Evolutionary conservation across 2,329 filamentous ascomycete species (phyloP).

Genomic region (Aspergillus fructus): DNA sequence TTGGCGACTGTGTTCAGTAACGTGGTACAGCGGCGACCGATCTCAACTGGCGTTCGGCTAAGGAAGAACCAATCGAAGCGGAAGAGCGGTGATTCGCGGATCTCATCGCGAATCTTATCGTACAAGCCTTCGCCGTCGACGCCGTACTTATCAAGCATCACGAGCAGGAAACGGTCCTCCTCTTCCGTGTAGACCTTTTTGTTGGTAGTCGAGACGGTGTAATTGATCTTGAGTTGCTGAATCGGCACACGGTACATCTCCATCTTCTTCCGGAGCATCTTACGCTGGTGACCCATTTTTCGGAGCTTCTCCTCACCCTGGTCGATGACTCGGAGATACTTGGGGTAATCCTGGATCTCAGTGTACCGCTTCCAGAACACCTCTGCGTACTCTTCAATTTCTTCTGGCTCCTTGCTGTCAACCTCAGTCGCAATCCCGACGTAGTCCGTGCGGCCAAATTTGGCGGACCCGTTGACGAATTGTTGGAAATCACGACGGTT

Average conservation of each 20-base stretch:
- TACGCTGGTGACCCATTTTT: constrained; percentile 87
- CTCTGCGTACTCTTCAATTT: constrained; percentile 88
- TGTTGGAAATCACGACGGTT: constrained; percentile 98
- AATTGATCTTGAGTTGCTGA: constrained; percentile 98
- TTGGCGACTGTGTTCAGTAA: constrained; percentile 90
- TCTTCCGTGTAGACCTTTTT: constrained; percentile 99
- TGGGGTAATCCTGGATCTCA: constrained; percentile 84
- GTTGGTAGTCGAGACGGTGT: constrained; percentile 97
- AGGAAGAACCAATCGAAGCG: constrained; percentile 99
- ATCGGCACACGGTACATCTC: constrained; percentile 93
- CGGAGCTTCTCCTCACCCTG: constrained; percentile 87
- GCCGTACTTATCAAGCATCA: constrained; percentile 88
- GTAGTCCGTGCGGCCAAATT: constrained; percentile 84
- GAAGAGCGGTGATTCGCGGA: constrained; percentile 90
- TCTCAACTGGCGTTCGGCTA: constrained; percentile 87
- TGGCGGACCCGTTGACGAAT: constrained; percentile 92
- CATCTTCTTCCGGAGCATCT: constrained; percentile 94
- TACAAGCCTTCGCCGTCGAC: constrained; percentile 88
- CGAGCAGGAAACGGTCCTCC: constrained; percentile 91
- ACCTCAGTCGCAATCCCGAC: constrained; percentile 83
- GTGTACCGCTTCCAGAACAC: constrained; percentile 95
- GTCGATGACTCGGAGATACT: constrained; percentile 86
- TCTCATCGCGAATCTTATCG: constrained; percentile 95
- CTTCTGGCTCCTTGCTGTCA: constrained; percentile 80
- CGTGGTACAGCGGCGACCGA: constrained; percentile 89